Base-by-base conservation (phyloP, 495 filamentous ascomycete species). In the Podospora conica region DNA sequence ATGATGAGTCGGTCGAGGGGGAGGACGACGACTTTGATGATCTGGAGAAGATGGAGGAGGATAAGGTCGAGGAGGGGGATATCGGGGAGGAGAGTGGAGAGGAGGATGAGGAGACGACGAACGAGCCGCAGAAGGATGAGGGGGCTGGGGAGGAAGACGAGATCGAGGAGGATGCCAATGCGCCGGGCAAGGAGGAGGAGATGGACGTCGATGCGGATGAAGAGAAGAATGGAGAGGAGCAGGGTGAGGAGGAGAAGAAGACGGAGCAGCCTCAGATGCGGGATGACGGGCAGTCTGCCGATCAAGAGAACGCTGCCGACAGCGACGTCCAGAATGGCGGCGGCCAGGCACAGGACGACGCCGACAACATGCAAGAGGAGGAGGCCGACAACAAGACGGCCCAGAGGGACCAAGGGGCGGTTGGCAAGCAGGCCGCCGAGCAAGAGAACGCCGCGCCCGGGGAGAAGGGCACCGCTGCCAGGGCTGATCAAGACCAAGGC, bases 271-370 rank as follows among this genome's bases (percentile, higher is more conserved):
- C 74, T 48, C 77, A 71, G 63, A 71, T 74, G 62, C 69, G 66
- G 12, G 74, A 75, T 9, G 83, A 87, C 56, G 77, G 85, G 18
- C 73, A 78, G 1, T 80, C 77, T 55, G 69, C 80, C 5, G 86
- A 88, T 59, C 82, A 88, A 55, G 86, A 92, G 33, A 86, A 92
- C 67, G 82, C 83, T 20, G 83, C 84, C 3, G 87, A 89, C 4
- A 91, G 88, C 68, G 88, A 93, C 61, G 84, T 81, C 21, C 81
- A 84, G 69, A 81, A 76, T 40, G 80, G 84, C 25, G 80, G 81
- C 21, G 85, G 85, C 21, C 84, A 86, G 55, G 83, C 87, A 55
- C 83, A 89, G 60, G 78, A 85, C 15, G 71, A 80, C 28, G 40
- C 40, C 40, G 71, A 81, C 63, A 73, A 72, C 29, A 77, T 82